These are phyloP conservation scores for Samsoniella hepiali DNA, from an alignment of 2,329 filamentous ascomycete genomes.

Conservation along the genomic window DNA sequence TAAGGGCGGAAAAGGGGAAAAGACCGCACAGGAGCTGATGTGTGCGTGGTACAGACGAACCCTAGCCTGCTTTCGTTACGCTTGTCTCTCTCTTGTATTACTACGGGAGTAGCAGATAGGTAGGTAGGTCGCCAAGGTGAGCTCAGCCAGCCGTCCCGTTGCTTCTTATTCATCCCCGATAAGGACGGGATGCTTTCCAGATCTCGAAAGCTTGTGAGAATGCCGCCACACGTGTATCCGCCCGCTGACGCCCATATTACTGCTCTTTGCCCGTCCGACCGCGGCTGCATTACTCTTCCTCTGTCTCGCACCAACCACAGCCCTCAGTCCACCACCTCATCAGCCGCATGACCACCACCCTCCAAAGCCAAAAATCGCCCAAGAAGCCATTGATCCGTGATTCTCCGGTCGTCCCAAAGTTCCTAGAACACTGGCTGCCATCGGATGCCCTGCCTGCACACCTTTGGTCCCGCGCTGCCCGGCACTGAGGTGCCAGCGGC, in stretches of 20 bases:
- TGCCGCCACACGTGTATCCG: neutral
- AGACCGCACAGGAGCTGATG: neutral
- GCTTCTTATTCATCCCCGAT: neutral
- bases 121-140: too few relatives aligned
- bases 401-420: neutral
- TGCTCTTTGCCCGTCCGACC: neutral
- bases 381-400: neutral
- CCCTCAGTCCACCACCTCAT: neutral
- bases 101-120: too few relatives aligned
- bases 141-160: neutral
- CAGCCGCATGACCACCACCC: neutral
- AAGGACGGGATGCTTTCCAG: neutral
- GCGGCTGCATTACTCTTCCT: constrained; percentile 3
- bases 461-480: too few relatives aligned
- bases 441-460: neutral
- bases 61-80: neutral
- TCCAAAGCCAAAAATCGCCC: neutral
- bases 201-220: constrained; percentile 11
- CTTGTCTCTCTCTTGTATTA: neutral
- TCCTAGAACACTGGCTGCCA: too few relatives aligned
- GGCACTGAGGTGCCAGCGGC: neutral
- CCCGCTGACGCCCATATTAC: constrained; percentile 10
- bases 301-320: neutral
- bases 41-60: neutral
- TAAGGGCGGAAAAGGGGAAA: neutral